Conservation (phyloP, 495 filamentous ascomycete species). For the Staphylotrichum tortipilum region DNA sequence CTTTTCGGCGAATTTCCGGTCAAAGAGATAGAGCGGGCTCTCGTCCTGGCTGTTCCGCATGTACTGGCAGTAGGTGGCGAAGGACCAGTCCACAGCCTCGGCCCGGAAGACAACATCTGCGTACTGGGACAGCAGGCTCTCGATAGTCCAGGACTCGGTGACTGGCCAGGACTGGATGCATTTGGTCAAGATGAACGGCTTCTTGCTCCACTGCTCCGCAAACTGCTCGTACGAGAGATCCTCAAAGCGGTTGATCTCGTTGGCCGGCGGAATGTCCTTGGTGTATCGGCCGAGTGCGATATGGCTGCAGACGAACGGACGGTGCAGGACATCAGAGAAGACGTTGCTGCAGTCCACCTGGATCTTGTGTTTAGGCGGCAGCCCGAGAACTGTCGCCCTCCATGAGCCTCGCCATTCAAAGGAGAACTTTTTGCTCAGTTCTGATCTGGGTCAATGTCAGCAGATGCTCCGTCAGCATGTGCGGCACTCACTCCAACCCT, state of each 20-base stretch:
- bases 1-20: conserved; percentile 78
- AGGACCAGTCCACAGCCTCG: conserved; percentile 88
- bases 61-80: conserved; percentile 72
- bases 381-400: conserved; percentile 67
- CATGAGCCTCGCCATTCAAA: conserved; percentile 79
- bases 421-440: conserved; percentile 17
- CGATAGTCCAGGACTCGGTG: conserved; percentile 63
- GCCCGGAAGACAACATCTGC: conserved; percentile 66
- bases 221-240: conserved; percentile 69
- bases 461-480: not conserved
- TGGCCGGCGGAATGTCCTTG: conserved; percentile 59
- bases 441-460: conserved; percentile 18
- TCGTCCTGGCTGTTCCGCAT: conserved; percentile 79
- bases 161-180: conserved; percentile 81
- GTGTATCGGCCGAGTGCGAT: conserved; percentile 57
- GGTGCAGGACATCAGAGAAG: conserved; percentile 87
- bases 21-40: conserved; percentile 89
- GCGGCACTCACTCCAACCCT: too few species aligned
- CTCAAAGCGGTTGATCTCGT: conserved; percentile 61
- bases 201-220: conserved; percentile 61
- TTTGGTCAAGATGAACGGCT: conserved; percentile 79
- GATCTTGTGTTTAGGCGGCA: conserved; percentile 42
- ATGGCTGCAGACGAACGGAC: conserved; percentile 84
- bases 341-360: conserved; percentile 63
- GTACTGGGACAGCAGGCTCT: conserved; percentile 54